Evolutionary conservation across 2,329 filamentous ascomycete genomes (phyloP), one percentile per base, ranked within the genome.

Genomic region (Neofusicoccum sp.): DNA sequence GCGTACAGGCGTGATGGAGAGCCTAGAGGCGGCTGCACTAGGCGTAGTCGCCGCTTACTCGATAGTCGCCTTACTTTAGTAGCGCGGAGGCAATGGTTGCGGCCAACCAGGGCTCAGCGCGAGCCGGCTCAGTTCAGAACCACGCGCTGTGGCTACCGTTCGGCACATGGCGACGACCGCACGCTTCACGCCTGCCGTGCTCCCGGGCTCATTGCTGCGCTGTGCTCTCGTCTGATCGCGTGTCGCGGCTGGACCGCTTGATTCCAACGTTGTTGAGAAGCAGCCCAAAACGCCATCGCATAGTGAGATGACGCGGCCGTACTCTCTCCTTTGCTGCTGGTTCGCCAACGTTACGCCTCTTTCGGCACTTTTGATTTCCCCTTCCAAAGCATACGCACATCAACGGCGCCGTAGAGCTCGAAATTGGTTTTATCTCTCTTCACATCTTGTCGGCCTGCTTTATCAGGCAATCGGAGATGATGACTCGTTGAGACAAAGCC

Each of bases 61-160:
- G 22, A 31, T 14, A 58, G 41, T 41, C 54, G 54, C 54, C 31
- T 41, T 58, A 58, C 41, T 45, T 45, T 58, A 58, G 54, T 16
- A 45, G 54, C 41, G 54, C 39, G 29, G 54, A 58, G 14, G 31
- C 7, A 44, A 31, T 22, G 28, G n/a, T 3, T 14, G 14, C 39
- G 39, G 39, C 52, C 52, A 56, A 56, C 52, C 52, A 56, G 52
- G 44, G 52, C 52, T 39, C 52, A 44, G 52, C 41, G n/a, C 28
- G 39, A 56, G 52, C 54, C 45, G 54, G 54, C 31, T 41, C 39
- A 43, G 54, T 36, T 41, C 54, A 58, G 54, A 58, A 58, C 41
- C 54, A 58, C 29, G 49, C 29, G 29, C 11, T 34, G 34, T 39
- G 49, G 11, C 49, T 54, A 36, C 16, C 49, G 14, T 44, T 29